Evolutionary conservation across 345 rosid genomes (phyloP).

Genomic region (Gossypium bickii): DNA sequence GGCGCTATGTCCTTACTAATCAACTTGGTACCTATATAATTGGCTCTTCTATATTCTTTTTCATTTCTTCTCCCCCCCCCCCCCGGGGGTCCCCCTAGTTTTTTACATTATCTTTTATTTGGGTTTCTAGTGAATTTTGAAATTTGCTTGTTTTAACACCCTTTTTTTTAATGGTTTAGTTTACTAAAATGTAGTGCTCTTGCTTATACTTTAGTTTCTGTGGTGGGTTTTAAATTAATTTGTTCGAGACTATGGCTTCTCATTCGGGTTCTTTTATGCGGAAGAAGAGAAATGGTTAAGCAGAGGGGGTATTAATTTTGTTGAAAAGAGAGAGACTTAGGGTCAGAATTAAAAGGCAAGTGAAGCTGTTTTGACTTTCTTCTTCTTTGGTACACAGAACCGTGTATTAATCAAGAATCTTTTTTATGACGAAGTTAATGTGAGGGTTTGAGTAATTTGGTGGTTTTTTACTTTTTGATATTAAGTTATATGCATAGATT

Average conservation of each 20-base stretch:
- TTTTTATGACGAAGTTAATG: neutral
- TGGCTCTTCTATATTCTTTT: neutral
- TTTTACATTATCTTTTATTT: neutral
- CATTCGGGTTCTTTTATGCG: neutral
- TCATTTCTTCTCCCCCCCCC: no score
- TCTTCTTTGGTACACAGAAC: neutral
- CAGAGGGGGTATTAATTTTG: neutral
- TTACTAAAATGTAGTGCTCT: neutral
- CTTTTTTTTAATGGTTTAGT: neutral
- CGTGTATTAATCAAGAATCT: neutral
- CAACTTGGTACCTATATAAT: slow-evolving; percentile 29
- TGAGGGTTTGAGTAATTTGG: neutral
- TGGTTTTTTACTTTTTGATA: neutral
- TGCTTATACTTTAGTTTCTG: neutral
- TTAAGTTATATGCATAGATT: neutral
- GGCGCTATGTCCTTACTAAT: slow-evolving; percentile 32
- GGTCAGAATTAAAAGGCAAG: neutral
- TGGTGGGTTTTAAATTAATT: neutral
- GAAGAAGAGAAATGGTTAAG: neutral
- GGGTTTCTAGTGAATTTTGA: neutral
- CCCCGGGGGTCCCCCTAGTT: neutral
- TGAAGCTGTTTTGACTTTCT: neutral
- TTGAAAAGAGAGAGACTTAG: neutral
- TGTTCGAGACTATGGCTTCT: neutral
- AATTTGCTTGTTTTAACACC: neutral